phyloP scores from a whole-genome alignment of 345 rosid species.

The rapeseed (Brassica napus) region Da-Ae NC_063448.1:5043501-5044000 shows the following conservation, averaged over 20 bases:
- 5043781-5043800: slow-evolving; percentile 99
- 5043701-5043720: neutral
- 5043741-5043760: slow-evolving; percentile 96
- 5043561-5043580: slow-evolving; percentile 85
- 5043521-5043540: slow-evolving; percentile 86
- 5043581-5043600: slow-evolving; percentile 95
- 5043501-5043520: slow-evolving; percentile 91
- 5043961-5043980: slow-evolving; percentile 93
- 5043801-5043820: slow-evolving; percentile 84
- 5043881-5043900: neutral
- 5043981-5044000: slow-evolving; percentile 87
- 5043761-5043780: slow-evolving; percentile 91
- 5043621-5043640: slow-evolving; percentile 96
- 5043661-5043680: neutral
- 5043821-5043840: slow-evolving; percentile 78
- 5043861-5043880: neutral
- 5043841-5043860: slow-evolving; percentile 6
- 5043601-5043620: slow-evolving; percentile 91
- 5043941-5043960: slow-evolving; percentile 93
- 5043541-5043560: slow-evolving; percentile 84
- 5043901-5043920: neutral
- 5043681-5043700: neutral
- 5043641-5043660: slow-evolving; percentile 29
- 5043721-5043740: slow-evolving; percentile 80
- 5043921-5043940: slow-evolving; percentile 69